Conservation (phyloP, 1,284 basidiomycete species). For the Fomitiporia mediterranea region DNA sequence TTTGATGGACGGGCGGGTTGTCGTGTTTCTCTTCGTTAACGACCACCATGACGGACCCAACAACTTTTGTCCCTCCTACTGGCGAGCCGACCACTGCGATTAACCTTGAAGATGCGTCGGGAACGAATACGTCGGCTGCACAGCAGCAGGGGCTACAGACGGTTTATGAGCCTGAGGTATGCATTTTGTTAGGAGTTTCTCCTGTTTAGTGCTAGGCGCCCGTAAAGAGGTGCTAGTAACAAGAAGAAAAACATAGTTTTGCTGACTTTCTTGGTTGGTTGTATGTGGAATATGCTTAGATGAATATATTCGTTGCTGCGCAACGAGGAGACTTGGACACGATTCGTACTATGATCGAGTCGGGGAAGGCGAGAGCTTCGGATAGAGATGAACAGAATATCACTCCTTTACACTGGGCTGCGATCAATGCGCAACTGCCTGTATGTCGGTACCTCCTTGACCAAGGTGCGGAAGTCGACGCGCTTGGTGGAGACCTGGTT, state of each 20-base stretch:
- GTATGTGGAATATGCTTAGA: constrained; percentile 23
- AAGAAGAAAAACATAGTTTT: too few relatives aligned
- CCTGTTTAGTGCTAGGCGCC: too few relatives aligned
- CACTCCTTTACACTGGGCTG: constrained; percentile 95
- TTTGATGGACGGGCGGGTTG: too few relatives aligned
- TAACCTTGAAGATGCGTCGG: constrained; percentile 30
- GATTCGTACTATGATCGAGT: constrained; percentile 68
- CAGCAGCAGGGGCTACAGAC: constrained; percentile 28
- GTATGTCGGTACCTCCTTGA: constrained; percentile 82
- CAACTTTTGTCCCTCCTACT: constrained; percentile 11
- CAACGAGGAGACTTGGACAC: constrained; percentile 80
- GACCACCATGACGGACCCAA: constrained; percentile 15
- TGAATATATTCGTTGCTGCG: constrained; percentile 78
- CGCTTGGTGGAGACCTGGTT: constrained; percentile 90
- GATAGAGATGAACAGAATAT: constrained; percentile 89
- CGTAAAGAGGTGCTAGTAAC: too few relatives aligned
- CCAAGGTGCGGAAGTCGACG: constrained; percentile 93
- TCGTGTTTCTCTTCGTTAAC: background rate
- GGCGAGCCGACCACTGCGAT: constrained; percentile 32
- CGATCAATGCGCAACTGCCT: constrained; percentile 85
- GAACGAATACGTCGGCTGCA: constrained; percentile 26
- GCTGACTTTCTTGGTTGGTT: too few relatives aligned
- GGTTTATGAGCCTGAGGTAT: constrained; percentile 32
- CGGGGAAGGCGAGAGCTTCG: constrained; percentile 68
- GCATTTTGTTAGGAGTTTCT: constrained; percentile 2